Conservation (phyloP, 2,329 filamentous ascomycete species). For the Penicillium sp. region DNA sequence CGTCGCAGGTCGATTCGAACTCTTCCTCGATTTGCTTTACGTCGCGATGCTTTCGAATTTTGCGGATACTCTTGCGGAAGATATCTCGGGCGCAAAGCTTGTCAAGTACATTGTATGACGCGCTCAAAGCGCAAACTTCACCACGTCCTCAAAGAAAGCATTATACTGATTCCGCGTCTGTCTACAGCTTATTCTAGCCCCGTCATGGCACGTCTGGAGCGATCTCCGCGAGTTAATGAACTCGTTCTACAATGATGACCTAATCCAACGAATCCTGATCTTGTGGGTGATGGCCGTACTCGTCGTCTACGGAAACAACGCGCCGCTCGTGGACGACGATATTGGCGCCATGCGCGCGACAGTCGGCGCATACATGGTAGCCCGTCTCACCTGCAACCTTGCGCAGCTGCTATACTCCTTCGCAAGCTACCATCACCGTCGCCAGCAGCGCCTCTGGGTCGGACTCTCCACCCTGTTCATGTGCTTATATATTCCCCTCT, state of each 20-base stretch:
- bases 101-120: slow-evolving; percentile 45
- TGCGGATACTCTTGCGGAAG: slow-evolving; percentile 49
- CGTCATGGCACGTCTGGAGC: slow-evolving; percentile 53
- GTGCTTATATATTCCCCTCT: slow-evolving; percentile 46
- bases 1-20: slow-evolving; percentile 44
- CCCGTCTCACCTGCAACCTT: slow-evolving; percentile 42
- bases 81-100: slow-evolving; percentile 45
- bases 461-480: slow-evolving; percentile 44
- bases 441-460: slow-evolving; percentile 48
- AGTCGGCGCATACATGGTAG: slow-evolving; percentile 49
- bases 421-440: slow-evolving; percentile 49
- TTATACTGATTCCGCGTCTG: neutral
- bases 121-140: neutral
- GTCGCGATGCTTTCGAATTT: slow-evolving; percentile 54
- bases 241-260: slow-evolving; percentile 53
- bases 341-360: slow-evolving; percentile 47
- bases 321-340: slow-evolving; percentile 44
- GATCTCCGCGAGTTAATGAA: slow-evolving; percentile 54
- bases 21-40: slow-evolving; percentile 53
- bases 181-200: slow-evolving; percentile 44
- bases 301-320: slow-evolving; percentile 52
- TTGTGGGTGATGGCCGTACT: slow-evolving; percentile 54
- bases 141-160: neutral
- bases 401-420: slow-evolving; percentile 46
- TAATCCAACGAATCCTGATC: slow-evolving; percentile 48